Conservation (phyloP, 1,139 yeast genomes). For the Sugiyamaella pinicola region DNA sequence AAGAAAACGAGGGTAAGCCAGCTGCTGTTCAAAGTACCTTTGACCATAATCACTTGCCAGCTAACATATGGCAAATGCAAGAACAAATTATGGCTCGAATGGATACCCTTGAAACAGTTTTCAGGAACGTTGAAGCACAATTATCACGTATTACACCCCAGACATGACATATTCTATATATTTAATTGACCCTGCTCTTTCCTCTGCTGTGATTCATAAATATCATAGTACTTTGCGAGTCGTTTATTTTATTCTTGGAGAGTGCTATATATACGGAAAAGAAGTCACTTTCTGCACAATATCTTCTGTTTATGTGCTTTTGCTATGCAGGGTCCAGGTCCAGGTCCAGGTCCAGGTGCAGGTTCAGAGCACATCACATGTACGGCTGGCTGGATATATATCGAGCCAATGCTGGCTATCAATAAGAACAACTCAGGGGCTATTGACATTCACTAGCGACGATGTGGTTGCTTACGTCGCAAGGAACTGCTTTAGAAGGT, state of each 20-base stretch:
- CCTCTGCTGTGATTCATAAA: no score
- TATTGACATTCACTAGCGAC: not conserved
- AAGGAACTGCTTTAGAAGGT: constrained; percentile 21
- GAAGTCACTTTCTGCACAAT: no score
- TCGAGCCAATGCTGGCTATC: not conserved
- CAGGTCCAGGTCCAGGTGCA: no score
- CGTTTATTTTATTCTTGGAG: no score
- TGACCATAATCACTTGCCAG: not conserved
- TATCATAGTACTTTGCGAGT: no score
- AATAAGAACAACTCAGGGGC: not conserved
- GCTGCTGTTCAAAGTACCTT: not conserved
- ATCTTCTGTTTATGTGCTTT: not conserved
- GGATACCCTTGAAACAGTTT: constrained; percentile 28
- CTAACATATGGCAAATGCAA: constrained; percentile 25
- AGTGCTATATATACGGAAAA: no score
- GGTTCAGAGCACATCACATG: not conserved
- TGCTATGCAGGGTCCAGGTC: constrained; percentile 1
- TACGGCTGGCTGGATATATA: not conserved
- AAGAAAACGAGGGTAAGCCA: constrained; percentile 11
- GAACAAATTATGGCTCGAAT: constrained; percentile 27
- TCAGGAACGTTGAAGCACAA: constrained; percentile 28
- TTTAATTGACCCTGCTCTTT: not conserved
- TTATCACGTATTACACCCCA: constrained; percentile 17
- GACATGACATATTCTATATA: not conserved
- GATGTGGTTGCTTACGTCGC: constrained; percentile 28